Conservation (phyloP, 2,329 filamentous ascomycete species). For the Aspergillus viridinutans region DNA sequence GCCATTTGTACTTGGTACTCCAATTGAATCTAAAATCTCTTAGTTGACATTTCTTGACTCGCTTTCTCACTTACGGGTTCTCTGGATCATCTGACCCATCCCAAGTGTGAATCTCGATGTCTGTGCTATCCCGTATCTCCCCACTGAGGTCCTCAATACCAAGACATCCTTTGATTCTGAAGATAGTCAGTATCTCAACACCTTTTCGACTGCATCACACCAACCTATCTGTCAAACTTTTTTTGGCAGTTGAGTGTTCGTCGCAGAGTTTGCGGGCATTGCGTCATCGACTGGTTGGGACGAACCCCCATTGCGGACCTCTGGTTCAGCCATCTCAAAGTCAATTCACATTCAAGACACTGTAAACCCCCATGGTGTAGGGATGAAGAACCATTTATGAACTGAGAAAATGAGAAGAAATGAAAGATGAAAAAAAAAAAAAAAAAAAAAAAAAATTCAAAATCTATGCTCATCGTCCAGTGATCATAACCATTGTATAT, state of each 20-base stretch:
- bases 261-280: neutral
- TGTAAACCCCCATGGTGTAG: neutral
- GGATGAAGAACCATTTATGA: neutral
- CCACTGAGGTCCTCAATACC: neutral
- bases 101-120: neutral
- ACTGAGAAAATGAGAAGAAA: neutral
- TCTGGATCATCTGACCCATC: neutral
- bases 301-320: neutral
- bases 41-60: neutral
- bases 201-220: neutral
- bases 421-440: neutral
- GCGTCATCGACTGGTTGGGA: neutral
- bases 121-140: neutral
- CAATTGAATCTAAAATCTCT: neutral
- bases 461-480: no score
- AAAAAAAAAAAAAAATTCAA: neutral
- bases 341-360: neutral
- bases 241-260: neutral
- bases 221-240: neutral
- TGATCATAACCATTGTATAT: neutral
- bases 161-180: neutral
- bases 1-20: neutral
- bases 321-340: neutral
- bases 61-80: neutral
- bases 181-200: neutral